Conservation (phyloP, 2,329 filamentous ascomycete genomes). For the Cladosporium sp. region DNA sequence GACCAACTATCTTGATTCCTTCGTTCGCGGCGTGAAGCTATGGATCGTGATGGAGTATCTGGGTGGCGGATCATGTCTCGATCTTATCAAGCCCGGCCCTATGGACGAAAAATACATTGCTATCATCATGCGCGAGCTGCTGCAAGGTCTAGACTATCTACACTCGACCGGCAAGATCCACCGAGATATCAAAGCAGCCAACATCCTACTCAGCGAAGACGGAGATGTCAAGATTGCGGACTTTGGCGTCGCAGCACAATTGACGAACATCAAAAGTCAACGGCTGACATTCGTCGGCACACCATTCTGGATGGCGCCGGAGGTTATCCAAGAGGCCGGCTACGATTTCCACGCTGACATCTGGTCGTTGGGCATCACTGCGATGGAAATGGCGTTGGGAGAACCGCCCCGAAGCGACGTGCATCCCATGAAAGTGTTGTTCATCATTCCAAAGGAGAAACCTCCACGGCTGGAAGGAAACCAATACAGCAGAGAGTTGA, state of each 20-base stretch:
- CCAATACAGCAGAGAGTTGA: slow-evolving; percentile 82
- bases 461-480: slow-evolving; percentile 78
- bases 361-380: slow-evolving; percentile 88
- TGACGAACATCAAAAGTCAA: slow-evolving; percentile 96
- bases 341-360: slow-evolving; percentile 90
- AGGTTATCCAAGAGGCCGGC: slow-evolving; percentile 83
- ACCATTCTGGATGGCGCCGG: slow-evolving; percentile 95
- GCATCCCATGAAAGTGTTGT: slow-evolving; percentile 91
- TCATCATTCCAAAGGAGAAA: slow-evolving; percentile 83
- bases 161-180: slow-evolving; percentile 95
- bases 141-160: slow-evolving; percentile 86
- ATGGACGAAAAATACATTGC: slow-evolving; percentile 90
- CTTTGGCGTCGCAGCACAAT: slow-evolving; percentile 92
- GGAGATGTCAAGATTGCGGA: slow-evolving; percentile 95
- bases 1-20: slow-evolving; percentile 94
- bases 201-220: slow-evolving; percentile 78
- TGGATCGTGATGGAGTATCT: slow-evolving; percentile 99
- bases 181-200: slow-evolving; percentile 93
- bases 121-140: slow-evolving; percentile 86
- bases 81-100: slow-evolving; percentile 84
- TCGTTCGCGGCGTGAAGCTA: slow-evolving; percentile 91
- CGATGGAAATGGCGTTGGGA: slow-evolving; percentile 82
- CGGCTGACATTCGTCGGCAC: slow-evolving; percentile 97
- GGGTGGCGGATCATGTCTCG: slow-evolving; percentile 89
- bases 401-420: slow-evolving; percentile 83